These are phyloP conservation scores for Candida dubliniensis DNA, from an alignment of 1,139 yeast genomes.

Conservation along the genomic window DNA sequence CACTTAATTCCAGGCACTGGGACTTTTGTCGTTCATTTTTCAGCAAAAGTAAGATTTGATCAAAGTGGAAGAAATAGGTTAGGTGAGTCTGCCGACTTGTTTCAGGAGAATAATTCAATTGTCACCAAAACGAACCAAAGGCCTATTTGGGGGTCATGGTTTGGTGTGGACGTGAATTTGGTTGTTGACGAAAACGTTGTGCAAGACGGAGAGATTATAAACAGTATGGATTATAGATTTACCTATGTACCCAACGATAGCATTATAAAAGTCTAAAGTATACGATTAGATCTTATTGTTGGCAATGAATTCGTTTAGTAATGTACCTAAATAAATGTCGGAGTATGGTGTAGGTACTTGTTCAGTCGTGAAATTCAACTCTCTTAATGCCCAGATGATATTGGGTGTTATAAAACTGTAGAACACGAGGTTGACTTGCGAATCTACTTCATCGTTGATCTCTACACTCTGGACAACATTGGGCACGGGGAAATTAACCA, in stretches of 20 bases:
- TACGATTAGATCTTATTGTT: slow-evolving; percentile 3
- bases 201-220: slow-evolving; percentile 46
- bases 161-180: slow-evolving; percentile 60
- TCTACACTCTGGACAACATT: slow-evolving; percentile 65
- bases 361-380: slow-evolving; percentile 24
- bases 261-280: slow-evolving; percentile 34
- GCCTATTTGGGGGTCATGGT: slow-evolving; percentile 65
- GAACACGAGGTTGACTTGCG: slow-evolving; percentile 65
- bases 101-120: slow-evolving; percentile 16
- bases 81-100: slow-evolving; percentile 59
- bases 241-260: slow-evolving; percentile 64
- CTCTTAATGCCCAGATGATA: slow-evolving; percentile 56
- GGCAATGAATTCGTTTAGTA: slow-evolving; percentile 19
- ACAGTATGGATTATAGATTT: slow-evolving; percentile 63
- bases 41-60: slow-evolving; percentile 71
- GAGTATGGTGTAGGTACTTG: slow-evolving; percentile 25
- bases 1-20: slow-evolving; percentile 74
- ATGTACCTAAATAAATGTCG: slow-evolving; percentile 31
- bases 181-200: slow-evolving; percentile 59
- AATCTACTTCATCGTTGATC: slow-evolving; percentile 19
- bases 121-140: slow-evolving; percentile 21
- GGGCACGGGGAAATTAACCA: slow-evolving; percentile 62
- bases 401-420: slow-evolving; percentile 72
- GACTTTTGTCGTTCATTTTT: slow-evolving; percentile 51
- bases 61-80: slow-evolving; percentile 66